Percentiles rank a stretch among this genome's conserved stretches.
Evolutionary conservation across 2,329 filamentous ascomycete species (phyloP).

Genomic region (Penicillium sp.): DNA sequence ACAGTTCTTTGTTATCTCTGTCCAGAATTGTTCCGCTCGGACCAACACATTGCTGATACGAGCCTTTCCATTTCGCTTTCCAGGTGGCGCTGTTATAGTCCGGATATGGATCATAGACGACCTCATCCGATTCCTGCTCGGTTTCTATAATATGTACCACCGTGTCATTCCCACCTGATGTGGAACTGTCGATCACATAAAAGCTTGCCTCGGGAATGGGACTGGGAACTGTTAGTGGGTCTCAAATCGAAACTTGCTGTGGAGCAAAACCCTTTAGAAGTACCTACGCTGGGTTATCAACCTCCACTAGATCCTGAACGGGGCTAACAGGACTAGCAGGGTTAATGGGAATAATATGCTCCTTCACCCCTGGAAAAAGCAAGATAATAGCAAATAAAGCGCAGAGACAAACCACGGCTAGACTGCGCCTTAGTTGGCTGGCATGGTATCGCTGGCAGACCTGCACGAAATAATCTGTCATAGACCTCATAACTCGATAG

Average conservation of each 20-base stretch:
- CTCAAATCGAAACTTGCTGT: background rate
- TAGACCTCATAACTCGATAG: background rate
- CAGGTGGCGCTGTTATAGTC: constrained; percentile 6
- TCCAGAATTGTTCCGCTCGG: constrained; percentile 1
- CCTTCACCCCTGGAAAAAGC: background rate
- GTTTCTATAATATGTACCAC: background rate
- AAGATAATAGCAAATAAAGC: background rate
- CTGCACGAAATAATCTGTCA: background rate
- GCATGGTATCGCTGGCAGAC: background rate
- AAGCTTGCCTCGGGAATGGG: background rate
- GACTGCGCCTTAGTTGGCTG: background rate
- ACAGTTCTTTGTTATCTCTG: background rate
- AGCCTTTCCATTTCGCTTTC: constrained; percentile 1
- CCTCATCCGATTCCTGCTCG: background rate
- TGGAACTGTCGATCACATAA: background rate
- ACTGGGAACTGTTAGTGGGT: background rate
- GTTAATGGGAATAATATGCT: background rate
- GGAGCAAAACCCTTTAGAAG: background rate
- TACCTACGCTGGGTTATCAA: background rate
- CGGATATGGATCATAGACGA: constrained; percentile 10
- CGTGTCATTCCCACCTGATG: background rate
- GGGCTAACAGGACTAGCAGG: background rate
- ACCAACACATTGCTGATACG: constrained; percentile 7
- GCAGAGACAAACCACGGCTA: background rate
- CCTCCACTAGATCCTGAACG: background rate